Evolutionary conservation across 164 flowering plant genomes (phyloP).

Genomic region (Cinnamomum chago): DNA sequence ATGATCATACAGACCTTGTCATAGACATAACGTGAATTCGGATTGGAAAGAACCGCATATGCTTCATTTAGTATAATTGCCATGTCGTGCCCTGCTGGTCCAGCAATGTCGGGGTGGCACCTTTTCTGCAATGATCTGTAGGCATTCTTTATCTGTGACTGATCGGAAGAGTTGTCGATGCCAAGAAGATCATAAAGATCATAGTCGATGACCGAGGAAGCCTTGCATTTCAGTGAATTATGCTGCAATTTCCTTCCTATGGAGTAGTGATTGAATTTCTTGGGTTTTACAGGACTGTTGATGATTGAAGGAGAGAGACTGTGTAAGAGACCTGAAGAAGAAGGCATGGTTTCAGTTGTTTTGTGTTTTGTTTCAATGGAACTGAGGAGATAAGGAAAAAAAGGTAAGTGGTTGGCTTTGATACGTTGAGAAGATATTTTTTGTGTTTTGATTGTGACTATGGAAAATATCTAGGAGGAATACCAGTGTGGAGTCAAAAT

Average conservation of each 20-base stretch:
- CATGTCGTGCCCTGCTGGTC: slow-evolving; percentile 86
- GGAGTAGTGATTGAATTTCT: not conserved
- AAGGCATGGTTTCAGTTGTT: not conserved
- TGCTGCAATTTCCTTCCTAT: slow-evolving; percentile 11
- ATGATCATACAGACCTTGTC: slow-evolving; percentile 51
- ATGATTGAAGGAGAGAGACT: slow-evolving; percentile 12
- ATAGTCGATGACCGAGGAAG: slow-evolving; percentile 43
- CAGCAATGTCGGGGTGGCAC: slow-evolving; percentile 95
- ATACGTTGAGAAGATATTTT: not conserved
- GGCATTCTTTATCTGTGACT: slow-evolving; percentile 56
- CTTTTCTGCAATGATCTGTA: slow-evolving; percentile 78
- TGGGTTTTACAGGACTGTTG: slow-evolving; percentile 12
- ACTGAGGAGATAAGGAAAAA: not conserved
- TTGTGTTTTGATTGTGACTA: too few species aligned
- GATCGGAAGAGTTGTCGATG: slow-evolving; percentile 56
- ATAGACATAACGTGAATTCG: slow-evolving; percentile 54
- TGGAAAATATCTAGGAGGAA: too few species aligned
- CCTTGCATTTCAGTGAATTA: slow-evolving; percentile 25
- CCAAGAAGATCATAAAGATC: slow-evolving; percentile 94
- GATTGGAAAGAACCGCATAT: slow-evolving; percentile 75
- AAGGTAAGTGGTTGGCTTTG: not conserved
- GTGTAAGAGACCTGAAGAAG: slow-evolving; percentile 3
- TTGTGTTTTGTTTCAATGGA: not conserved
- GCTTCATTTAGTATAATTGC: slow-evolving; percentile 86
- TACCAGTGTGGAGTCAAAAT: too few species aligned